These are phyloP conservation scores for Colletotrichum scovillei DNA, from an alignment of 2,329 filamentous ascomycete species.

Conservation along the genomic window DNA sequence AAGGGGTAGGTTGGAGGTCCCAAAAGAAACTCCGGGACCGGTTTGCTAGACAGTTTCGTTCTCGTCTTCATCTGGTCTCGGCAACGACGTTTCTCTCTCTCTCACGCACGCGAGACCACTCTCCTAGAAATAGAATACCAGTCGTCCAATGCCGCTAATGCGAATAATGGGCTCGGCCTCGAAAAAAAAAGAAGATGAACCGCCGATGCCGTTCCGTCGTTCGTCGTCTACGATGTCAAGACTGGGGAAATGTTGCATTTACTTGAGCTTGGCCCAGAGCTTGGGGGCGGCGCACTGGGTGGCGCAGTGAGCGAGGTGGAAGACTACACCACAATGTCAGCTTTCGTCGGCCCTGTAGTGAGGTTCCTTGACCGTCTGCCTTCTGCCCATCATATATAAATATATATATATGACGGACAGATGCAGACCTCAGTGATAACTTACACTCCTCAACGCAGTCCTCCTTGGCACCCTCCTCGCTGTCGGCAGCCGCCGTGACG, in stretches of 20 bases:
- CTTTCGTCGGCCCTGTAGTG: neutral
- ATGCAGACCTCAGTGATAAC: slow-evolving; percentile 49
- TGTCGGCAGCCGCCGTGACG: slow-evolving; percentile 75
- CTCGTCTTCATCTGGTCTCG: slow-evolving; percentile 25
- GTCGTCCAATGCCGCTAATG: slow-evolving; percentile 16
- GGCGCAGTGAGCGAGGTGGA: slow-evolving; percentile 98
- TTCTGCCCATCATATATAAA: too few relatives aligned
- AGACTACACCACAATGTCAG: slow-evolving; percentile 71
- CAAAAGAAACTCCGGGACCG: neutral
- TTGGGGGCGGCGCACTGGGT: slow-evolving; percentile 93
- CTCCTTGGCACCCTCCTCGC: slow-evolving; percentile 81
- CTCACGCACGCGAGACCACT: neutral
- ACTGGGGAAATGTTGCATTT: slow-evolving; percentile 53
- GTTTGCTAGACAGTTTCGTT: slow-evolving; percentile 8
- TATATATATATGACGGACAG: neutral
- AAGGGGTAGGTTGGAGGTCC: slow-evolving; percentile 2
- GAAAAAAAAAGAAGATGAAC: neutral
- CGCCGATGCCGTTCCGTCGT: slow-evolving; percentile 6
- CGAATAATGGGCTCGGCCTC: neutral
- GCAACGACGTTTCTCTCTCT: slow-evolving; percentile 9
- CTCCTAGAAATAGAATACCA: slow-evolving; percentile 5
- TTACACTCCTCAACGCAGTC: slow-evolving; percentile 99
- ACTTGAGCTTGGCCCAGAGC: slow-evolving; percentile 94
- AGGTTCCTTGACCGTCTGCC: neutral
- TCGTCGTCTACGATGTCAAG: neutral